Conservation (phyloP, 2,329 filamentous ascomycete genomes). For the Xylaria polymorpha region DNA sequence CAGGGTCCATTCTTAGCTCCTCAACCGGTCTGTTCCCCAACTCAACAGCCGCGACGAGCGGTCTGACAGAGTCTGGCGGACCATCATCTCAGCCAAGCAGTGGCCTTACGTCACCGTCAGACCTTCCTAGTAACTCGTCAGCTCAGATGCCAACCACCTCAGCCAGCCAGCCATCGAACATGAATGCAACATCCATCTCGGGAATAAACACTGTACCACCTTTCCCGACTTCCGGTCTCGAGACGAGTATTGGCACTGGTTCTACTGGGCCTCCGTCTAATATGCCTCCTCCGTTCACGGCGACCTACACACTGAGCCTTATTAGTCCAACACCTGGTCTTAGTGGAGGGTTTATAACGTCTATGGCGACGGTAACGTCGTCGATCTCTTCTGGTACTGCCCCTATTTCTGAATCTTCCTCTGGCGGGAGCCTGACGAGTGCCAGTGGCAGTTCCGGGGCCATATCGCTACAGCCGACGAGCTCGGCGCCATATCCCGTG, state of each 20-base stretch:
- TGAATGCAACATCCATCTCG: conserved; percentile 15
- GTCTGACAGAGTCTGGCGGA: conserved; percentile 24
- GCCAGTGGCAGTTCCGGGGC: conserved; percentile 27
- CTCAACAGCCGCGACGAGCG: conserved; percentile 35
- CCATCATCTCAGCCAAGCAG: conserved; percentile 16
- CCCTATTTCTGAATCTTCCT: conserved; percentile 21
- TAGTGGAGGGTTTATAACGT: conserved; percentile 18
- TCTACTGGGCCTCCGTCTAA: conserved; percentile 16
- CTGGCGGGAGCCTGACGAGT: conserved; percentile 31
- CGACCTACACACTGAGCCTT: conserved; percentile 15
- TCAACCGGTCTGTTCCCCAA: conserved; percentile 42
- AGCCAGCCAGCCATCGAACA: conserved; percentile 23
- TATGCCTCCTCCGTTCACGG: conserved; percentile 17
- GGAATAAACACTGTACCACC: conserved; percentile 2
- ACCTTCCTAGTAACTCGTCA: conserved; percentile 23
- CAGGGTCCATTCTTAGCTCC: conserved; percentile 25
- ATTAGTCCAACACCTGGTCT: conserved; percentile 1
- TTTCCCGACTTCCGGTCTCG: conserved; percentile 15
- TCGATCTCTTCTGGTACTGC: conserved; percentile 23
- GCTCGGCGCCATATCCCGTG: conserved; percentile 32
- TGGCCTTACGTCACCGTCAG: conserved; percentile 23
- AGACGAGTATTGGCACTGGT: conserved; percentile 13
- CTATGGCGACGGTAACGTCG: conserved; percentile 15
- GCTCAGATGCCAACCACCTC: conserved; percentile 12
- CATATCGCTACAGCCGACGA: conserved; percentile 21